Percentiles rank a stretch among this genome's conserved stretches.
These are phyloP conservation scores for Pseudopithomyces maydicus DNA, from an alignment of 2,329 filamentous ascomycete species.

Conservation along the genomic window DNA sequence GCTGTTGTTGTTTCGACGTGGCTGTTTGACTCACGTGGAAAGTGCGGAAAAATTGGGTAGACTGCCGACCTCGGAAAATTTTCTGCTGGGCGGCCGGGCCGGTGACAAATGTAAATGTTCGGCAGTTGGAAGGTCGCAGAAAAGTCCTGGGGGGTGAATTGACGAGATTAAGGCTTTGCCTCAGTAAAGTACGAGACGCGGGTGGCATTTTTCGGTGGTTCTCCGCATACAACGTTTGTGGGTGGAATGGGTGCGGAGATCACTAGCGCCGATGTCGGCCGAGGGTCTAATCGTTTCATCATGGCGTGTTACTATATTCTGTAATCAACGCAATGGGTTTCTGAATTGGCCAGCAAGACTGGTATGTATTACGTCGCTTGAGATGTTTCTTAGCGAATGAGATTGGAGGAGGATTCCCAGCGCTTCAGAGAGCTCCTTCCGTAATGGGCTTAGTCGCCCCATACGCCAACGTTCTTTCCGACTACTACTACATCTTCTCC, in stretches of 20 bases:
- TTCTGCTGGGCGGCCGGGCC: constrained; percentile 25
- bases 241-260: neutral
- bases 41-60: constrained; percentile 29
- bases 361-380: no score
- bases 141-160: neutral
- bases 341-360: no score
- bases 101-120: constrained; percentile 13
- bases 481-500: no score
- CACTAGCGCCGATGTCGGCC: constrained; percentile 5
- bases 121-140: constrained; percentile 6
- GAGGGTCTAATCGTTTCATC: neutral
- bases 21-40: constrained; percentile 15
- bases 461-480: no score
- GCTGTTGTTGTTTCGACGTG: constrained; percentile 17
- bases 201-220: constrained; percentile 4
- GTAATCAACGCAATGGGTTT: no score
- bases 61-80: constrained; percentile 37
- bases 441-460: no score
- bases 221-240: neutral
- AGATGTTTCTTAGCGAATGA: no score
- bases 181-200: constrained; percentile 8
- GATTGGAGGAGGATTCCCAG: no score
- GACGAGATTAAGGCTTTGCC: neutral
- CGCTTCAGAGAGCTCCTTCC: no score
- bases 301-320: neutral